Percentiles rank a stretch among this genome's conserved stretches.
Evolutionary conservation across 2,329 filamentous ascomycete species (phyloP).

Genomic region (Hymenoscyphus fraxineus): DNA sequence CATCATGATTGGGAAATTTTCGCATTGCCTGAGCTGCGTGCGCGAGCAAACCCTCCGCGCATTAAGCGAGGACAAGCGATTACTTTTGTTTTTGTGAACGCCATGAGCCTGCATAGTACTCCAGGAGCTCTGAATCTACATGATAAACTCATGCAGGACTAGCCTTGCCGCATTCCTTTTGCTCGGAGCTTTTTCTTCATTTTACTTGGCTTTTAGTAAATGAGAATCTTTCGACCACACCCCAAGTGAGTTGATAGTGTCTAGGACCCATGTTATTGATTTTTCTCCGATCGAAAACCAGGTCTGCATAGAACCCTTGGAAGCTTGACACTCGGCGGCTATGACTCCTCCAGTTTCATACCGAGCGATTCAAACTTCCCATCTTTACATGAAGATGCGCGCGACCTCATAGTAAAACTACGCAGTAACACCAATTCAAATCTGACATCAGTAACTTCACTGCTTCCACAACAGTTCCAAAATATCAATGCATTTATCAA

Average conservation of each 20-base stretch:
- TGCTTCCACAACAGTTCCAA: constrained; percentile 11
- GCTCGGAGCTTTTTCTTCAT: neutral
- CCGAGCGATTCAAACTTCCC: constrained; percentile 37
- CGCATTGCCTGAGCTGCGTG: neutral
- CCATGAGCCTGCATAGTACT: neutral
- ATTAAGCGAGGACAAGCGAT: neutral
- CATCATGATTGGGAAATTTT: neutral
- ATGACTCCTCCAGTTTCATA: constrained; percentile 39
- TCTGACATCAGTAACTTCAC: constrained; percentile 6
- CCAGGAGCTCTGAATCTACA: neutral
- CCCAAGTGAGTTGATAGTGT: constrained; percentile 40
- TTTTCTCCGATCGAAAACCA: neutral
- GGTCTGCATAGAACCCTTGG: constrained; percentile 27
- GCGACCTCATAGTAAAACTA: constrained; percentile 38
- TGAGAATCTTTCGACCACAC: constrained; percentile 40
- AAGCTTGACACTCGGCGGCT: constrained; percentile 34
- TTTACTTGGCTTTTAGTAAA: too few relatives aligned
- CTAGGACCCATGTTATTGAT: too few relatives aligned
- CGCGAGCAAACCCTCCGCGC: neutral
- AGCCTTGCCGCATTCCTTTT: neutral
- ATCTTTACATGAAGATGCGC: constrained; percentile 36
- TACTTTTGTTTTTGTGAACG: neutral
- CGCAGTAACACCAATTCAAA: constrained; percentile 32
- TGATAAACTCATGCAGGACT: neutral
- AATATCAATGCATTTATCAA: constrained; percentile 34